Evolutionary conservation across 805 yeast genomes (phyloP), one percentile per base, ranked within the genome.

Genomic region (Saccharomycopsis sp.): DNA sequence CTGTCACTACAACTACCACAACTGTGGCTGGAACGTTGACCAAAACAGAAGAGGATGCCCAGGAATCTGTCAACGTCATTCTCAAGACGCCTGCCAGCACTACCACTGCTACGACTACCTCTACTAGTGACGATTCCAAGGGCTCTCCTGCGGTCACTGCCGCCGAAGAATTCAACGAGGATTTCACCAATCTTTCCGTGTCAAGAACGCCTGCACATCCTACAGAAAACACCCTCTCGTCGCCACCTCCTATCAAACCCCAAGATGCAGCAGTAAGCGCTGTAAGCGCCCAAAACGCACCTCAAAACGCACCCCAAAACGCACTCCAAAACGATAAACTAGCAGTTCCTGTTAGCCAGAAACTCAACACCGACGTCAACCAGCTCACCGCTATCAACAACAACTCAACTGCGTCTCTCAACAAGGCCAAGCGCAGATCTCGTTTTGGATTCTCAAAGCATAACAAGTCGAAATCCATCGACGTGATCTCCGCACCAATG

Each of bases 401-500:
- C n/a, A n/a, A n/a, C n/a, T n/a, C n/a, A n/a, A n/a, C n/a, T n/a
- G n/a, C n/a, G n/a, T n/a, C n/a, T n/a, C n/a, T n/a, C n/a, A n/a
- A n/a, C n/a, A n/a, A n/a, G n/a, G n/a, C n/a, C n/a, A 44, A 44
- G 49, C 19, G 49, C 19, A 44, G 49, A 44, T 44, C 49, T 8
- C 49, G 49, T 44, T 44, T 44, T 44, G 49, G 49, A 17, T 44
- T 44, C 49, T 44, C 49, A 3, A 44, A 44, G 22, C 49, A 44
- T 17, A 44, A 44, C 22, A 44, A 44, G 22, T 44, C 52, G 15
- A 55, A 38, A 35, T 47, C 54, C 17, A 55, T 44, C 23, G 51
- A 44, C 29, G 47, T 24, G 5, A 59, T 59, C 47, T 57, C 60
- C 2, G 55, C 53, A 9, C 62, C 62, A 8, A 53, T 55, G n/a